Percentiles rank a stretch among this genome's conserved stretches.
These are phyloP conservation scores for Backusella macrospora DNA, from an alignment of 192 early-diverging fungal genomes.

Conservation along the genomic window DNA sequence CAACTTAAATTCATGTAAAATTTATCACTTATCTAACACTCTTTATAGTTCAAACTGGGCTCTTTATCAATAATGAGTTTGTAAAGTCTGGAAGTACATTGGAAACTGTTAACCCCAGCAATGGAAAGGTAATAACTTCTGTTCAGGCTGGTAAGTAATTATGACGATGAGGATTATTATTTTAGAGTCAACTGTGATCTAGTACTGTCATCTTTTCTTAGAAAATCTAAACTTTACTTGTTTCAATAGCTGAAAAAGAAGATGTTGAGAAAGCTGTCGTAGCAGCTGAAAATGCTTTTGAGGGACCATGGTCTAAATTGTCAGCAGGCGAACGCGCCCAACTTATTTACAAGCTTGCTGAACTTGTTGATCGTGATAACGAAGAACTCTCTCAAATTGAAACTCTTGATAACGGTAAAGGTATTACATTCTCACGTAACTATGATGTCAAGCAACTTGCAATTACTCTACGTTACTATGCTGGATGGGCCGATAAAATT, in stretches of 20 bases:
- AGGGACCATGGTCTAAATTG: constrained; percentile 40
- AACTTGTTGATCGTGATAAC: constrained; percentile 33
- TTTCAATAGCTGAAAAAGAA: constrained; percentile 41
- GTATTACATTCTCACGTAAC: constrained; percentile 47
- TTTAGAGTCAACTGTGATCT: not conserved
- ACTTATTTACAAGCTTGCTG: constrained; percentile 22
- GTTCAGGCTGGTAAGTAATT: constrained; percentile 49
- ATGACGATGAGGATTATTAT: too few species aligned
- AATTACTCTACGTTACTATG: constrained; percentile 75
- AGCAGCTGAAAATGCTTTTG: constrained; percentile 49
- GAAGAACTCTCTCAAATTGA: constrained; percentile 32
- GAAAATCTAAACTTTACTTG: not conserved
- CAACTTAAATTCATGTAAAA: not conserved
- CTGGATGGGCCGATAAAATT: constrained; percentile 65
- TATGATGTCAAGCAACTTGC: constrained; percentile 61
- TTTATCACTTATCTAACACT: not conserved
- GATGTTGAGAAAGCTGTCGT: constrained; percentile 69
- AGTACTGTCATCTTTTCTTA: not conserved
- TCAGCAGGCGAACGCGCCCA: constrained; percentile 13
- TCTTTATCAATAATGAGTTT: constrained; percentile 77
- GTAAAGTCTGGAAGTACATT: constrained; percentile 55
- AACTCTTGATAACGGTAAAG: constrained; percentile 71
- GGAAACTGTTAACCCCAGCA: constrained; percentile 67
- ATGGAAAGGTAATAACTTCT: constrained; percentile 55
- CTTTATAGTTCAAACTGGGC: constrained; percentile 51